Conservation (phyloP, 768 basidiomycete species). For the Kockovaella imperatae region DNA sequence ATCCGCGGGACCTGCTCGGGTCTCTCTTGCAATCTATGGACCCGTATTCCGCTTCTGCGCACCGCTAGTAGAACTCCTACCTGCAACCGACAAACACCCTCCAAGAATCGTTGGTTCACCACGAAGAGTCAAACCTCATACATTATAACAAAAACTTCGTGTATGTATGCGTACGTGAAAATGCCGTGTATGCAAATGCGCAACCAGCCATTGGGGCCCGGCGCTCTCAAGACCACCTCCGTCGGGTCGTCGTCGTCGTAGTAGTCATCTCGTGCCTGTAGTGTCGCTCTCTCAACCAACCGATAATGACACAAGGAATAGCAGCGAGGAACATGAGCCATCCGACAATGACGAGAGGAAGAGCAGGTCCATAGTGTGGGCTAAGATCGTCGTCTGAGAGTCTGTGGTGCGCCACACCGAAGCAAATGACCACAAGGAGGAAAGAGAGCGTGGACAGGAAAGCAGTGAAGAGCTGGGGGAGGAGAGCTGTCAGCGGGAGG, state of each 20-base stretch:
- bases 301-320: conserved; percentile 26
- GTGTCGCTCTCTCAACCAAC: conserved; percentile 27
- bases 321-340: conserved; percentile 26
- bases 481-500: background rate
- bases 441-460: conserved; percentile 31
- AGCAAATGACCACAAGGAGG: conserved; percentile 33
- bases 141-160: too few species aligned
- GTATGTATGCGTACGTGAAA: too few species aligned
- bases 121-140: too few species aligned
- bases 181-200: background rate
- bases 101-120: too few species aligned
- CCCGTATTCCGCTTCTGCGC: too few species aligned
- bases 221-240: conserved; percentile 11
- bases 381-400: conserved; percentile 12
- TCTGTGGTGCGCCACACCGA: conserved; percentile 30
- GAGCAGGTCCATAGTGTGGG: conserved; percentile 33
- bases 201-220: background rate
- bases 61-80: too few species aligned
- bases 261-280: conserved; percentile 10
- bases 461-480: conserved; percentile 22
- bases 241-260: conserved; percentile 8
- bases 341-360: conserved; percentile 33
- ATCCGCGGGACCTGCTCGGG: background rate
- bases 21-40: too few species aligned
- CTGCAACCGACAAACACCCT: too few species aligned